A percentile compares a stretch with the other conserved stretches of the same genome.
These are phyloP conservation scores for Tetracentron sinense DNA, from an alignment of 164 flowering plant species.

Conservation along the genomic window DNA sequence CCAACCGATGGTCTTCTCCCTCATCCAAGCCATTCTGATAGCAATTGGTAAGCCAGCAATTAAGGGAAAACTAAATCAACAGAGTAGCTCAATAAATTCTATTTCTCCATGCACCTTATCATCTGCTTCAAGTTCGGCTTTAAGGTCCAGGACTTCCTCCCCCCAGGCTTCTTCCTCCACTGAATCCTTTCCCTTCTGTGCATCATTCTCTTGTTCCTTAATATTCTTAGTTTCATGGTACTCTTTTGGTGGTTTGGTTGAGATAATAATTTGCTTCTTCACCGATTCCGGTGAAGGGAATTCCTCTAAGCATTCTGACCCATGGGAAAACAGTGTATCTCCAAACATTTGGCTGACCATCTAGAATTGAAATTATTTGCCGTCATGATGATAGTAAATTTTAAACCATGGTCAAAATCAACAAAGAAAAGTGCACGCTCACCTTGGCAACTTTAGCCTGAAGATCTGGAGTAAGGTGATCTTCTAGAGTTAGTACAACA, in stretches of 20 bases:
- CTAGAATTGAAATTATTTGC: slow-evolving; percentile 20
- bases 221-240: slow-evolving; percentile 28
- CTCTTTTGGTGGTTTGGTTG: slow-evolving; percentile 47
- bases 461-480: slow-evolving; percentile 43
- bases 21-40: slow-evolving; percentile 18
- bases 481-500: slow-evolving; percentile 43
- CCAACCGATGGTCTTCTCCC: slow-evolving; percentile 21
- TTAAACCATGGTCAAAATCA: background rate
- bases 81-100: background rate
- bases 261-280: slow-evolving; percentile 29
- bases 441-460: slow-evolving; percentile 46
- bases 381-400: background rate
- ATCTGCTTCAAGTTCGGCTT: slow-evolving; percentile 11
- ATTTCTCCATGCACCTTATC: slow-evolving; percentile 28
- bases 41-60: background rate
- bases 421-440: background rate
- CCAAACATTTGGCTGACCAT: slow-evolving; percentile 39
- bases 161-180: slow-evolving; percentile 42
- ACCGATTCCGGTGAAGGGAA: slow-evolving; percentile 45
- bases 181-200: slow-evolving; percentile 28
- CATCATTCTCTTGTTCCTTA: slow-evolving; percentile 21
- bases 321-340: slow-evolving; percentile 27
- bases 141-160: slow-evolving; percentile 29
- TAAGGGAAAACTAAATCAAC: background rate
- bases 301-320: slow-evolving; percentile 26